Conservation (phyloP, 148 eudicot species). For the Simmondsia chinensis region DNA sequence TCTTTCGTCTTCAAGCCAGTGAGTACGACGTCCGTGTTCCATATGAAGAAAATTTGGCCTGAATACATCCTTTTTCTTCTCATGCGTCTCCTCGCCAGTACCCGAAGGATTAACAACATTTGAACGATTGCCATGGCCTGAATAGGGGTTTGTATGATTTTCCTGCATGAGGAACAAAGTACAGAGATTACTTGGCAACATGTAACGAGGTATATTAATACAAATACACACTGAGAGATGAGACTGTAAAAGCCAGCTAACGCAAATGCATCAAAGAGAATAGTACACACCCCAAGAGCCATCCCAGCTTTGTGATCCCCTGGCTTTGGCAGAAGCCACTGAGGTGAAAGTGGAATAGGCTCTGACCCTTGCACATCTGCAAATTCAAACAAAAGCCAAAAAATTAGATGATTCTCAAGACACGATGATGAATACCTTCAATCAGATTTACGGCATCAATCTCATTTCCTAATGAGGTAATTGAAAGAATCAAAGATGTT, state of each 20-base stretch:
- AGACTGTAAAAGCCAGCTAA: no score
- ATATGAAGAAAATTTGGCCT: constrained; percentile 72
- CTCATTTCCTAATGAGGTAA: not conserved
- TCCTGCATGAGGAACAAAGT: constrained; percentile 39
- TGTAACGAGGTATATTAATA: not conserved
- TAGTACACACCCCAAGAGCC: constrained; percentile 51
- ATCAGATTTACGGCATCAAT: not conserved
- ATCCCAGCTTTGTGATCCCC: constrained; percentile 75
- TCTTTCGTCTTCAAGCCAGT: constrained; percentile 98
- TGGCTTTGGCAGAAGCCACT: constrained; percentile 85
- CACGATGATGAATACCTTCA: not conserved
- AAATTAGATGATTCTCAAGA: not conserved
- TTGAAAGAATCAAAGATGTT: not conserved
- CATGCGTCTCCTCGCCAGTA: constrained; percentile 32
- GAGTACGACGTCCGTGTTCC: constrained; percentile 74
- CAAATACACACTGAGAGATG: no score
- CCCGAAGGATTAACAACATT: constrained; percentile 37
- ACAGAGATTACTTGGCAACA: not conserved
- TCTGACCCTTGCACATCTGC: constrained; percentile 68
- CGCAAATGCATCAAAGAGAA: not conserved
- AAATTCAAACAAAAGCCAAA: constrained; percentile 8
- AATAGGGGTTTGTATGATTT: constrained; percentile 31
- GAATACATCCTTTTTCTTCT: constrained; percentile 78
- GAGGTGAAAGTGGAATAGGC: constrained; percentile 90
- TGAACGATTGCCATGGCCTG: constrained; percentile 30